phyloP scores from a whole-genome alignment of 768 basidiomycete species.

The Suillus placidus region DNA sequence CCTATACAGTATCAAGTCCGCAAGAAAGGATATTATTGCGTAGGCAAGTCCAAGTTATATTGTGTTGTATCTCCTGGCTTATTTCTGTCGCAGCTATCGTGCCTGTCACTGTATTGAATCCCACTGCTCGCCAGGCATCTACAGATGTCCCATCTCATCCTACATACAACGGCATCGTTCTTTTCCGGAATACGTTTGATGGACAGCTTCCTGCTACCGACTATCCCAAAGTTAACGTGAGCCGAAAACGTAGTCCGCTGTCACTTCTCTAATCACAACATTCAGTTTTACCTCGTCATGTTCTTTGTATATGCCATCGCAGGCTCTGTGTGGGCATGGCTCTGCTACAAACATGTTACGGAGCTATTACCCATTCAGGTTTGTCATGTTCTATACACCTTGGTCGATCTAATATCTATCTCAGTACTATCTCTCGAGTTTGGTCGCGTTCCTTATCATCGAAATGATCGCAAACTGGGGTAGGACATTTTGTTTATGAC shows the following conservation, averaged over 20 bases:
- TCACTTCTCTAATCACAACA: conserved; percentile 5
- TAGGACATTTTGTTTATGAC: conserved; percentile 30
- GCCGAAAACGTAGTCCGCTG: conserved; percentile 27
- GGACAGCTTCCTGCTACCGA: conserved; percentile 91
- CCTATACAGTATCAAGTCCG: conserved; percentile 83
- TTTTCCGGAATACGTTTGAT: conserved; percentile 86
- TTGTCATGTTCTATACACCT: conserved; percentile 17
- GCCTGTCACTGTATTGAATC: conserved; percentile 78
- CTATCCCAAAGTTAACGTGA: conserved; percentile 94
- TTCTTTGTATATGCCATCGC: conserved; percentile 76
- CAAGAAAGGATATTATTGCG: conserved; percentile 95
- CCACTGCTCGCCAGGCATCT: conserved; percentile 38
- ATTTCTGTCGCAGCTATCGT: conserved; percentile 62
- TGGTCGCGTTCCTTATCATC: conserved; percentile 82
- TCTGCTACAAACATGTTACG: conserved; percentile 78
- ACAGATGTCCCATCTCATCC: conserved; percentile 71
- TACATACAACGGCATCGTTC: conserved; percentile 73
- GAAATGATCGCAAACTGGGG: conserved; percentile 96
- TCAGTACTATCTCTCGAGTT: conserved; percentile 89
- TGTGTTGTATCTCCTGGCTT: conserved; percentile 4
- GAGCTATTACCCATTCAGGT: conserved; percentile 92
- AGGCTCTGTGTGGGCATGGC: conserved; percentile 76
- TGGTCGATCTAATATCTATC: conserved; percentile 9
- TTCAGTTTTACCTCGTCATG: conserved; percentile 85
- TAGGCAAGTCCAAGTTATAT: conserved; percentile 61